Evolutionary conservation across 495 filamentous ascomycete species (phyloP).

Genomic region (Penicillium antarcticum): DNA sequence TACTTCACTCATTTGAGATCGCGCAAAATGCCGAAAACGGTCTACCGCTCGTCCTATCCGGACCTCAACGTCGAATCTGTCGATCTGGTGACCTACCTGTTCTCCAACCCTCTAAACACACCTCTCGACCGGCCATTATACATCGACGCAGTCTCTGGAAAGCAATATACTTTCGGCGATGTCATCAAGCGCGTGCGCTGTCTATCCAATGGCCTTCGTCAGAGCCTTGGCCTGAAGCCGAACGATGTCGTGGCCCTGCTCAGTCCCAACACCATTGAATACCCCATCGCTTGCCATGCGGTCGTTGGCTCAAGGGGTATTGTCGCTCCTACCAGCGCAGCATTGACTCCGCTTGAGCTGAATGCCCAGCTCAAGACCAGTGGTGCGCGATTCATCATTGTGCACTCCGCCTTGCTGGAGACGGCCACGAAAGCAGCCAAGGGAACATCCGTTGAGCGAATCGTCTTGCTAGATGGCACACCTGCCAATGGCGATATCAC

Average conservation of each 20-base stretch:
- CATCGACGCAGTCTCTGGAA: conserved; percentile 61
- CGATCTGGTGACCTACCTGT: conserved; percentile 70
- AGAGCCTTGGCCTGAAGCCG: conserved; percentile 64
- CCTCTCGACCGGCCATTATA: conserved; percentile 12
- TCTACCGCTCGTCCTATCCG: conserved; percentile 24
- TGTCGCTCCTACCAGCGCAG: conserved; percentile 73
- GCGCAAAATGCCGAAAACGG: conserved; percentile 19
- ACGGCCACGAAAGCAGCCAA: conserved; percentile 60
- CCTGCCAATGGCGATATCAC: conserved; percentile 14
- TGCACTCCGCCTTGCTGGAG: conserved; percentile 58
- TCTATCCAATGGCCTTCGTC: conserved; percentile 71
- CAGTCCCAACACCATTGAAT: conserved; percentile 68
- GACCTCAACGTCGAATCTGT: conserved; percentile 24
- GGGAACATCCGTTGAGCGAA: conserved; percentile 16
- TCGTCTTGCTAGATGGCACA: conserved; percentile 14
- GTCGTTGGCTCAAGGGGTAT: conserved; percentile 73
- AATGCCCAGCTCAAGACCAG: conserved; percentile 81
- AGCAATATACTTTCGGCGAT: conserved; percentile 66
- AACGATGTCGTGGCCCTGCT: conserved; percentile 66
- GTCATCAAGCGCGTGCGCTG: conserved; percentile 56
- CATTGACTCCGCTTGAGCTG: conserved; percentile 74
- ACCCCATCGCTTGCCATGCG: conserved; percentile 63
- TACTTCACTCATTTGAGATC: background rate
- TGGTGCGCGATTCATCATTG: conserved; percentile 66
- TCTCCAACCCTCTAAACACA: conserved; percentile 40